These are phyloP conservation scores for Fusarium clavum DNA, from an alignment of 2,329 filamentous ascomycete genomes.

Conservation along the genomic window DNA sequence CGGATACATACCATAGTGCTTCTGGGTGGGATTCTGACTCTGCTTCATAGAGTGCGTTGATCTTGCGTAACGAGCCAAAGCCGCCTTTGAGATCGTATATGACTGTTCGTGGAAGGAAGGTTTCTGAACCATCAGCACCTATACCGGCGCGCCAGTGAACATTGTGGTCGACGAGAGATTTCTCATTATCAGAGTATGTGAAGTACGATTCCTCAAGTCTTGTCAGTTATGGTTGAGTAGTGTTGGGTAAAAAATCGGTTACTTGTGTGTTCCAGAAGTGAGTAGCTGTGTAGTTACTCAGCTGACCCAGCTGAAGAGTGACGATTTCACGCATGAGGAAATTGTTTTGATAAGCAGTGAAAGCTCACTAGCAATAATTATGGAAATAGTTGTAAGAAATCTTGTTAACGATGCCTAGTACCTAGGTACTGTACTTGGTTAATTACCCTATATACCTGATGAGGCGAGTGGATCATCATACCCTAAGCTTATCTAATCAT, in stretches of 20 bases:
- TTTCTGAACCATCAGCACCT: slow-evolving; percentile 86
- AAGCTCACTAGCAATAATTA: not conserved
- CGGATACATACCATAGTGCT: slow-evolving; percentile 52
- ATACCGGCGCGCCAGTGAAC: slow-evolving; percentile 89
- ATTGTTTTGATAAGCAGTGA: not conserved
- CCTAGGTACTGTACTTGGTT: no score
- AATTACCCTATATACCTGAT: slow-evolving; percentile 26
- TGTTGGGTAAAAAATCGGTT: not conserved
- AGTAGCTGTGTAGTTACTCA: slow-evolving; percentile 91
- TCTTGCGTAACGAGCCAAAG: slow-evolving; percentile 87
- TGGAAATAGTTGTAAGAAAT: not conserved
- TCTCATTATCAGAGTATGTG: slow-evolving; percentile 74
- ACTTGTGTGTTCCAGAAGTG: slow-evolving; percentile 99
- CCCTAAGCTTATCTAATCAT: slow-evolving; percentile 40
- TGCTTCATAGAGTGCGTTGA: slow-evolving; percentile 86
- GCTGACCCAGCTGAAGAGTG: slow-evolving; percentile 91
- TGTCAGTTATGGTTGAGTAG: slow-evolving; percentile 9
- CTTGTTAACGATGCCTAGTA: not conserved
- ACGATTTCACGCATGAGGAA: slow-evolving; percentile 88
- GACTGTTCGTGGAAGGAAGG: slow-evolving; percentile 89
- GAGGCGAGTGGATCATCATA: slow-evolving; percentile 2
- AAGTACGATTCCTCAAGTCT: slow-evolving; percentile 89
- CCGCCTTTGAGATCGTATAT: slow-evolving; percentile 96
- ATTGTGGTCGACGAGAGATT: slow-evolving; percentile 60
- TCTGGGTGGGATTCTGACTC: slow-evolving; percentile 51